Evolutionary conservation across 306 rosid species (phyloP), one percentile per base, ranked within the genome.

Genomic region (Fragaria iinumae): DNA sequence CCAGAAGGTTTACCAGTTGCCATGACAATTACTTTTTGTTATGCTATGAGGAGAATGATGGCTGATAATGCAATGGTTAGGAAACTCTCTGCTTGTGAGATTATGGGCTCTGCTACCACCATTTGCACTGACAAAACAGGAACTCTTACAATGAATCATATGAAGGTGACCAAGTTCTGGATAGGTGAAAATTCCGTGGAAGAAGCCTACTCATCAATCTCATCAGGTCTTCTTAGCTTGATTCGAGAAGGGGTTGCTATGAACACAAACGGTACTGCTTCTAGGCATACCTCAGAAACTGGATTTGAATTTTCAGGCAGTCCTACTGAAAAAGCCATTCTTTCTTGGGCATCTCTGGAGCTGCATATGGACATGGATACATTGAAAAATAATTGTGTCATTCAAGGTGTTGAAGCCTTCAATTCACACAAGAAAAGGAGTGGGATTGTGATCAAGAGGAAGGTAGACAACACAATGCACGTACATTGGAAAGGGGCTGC

Each of bases 291-390:
- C 10, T 66, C 10, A 45, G 75, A 23, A 18, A 71, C 82, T 2
- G 77, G 66, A 48, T 14, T 64, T 21, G 89, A 83, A 49, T 50
- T 81, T 69, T 79, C 85, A 2, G 85, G 91, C 1, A 85, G 84
- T 67, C 91, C 91, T 4, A 86, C 91, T 3, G 89, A 88, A 71
- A 83, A 88, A 21, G 91, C 91, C 9, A 88, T 88, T 63, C 91
- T 88, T 67, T 77, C 84, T 0, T 88, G 86, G 89, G 88, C 86
- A 55, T 55, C 60, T 8, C 1, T n/a, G 29, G 29, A n/a, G 4
- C 85, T 83, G 34, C 39, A 17, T 4, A 83, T 86, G 84, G 81
- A 83, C 48, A 82, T 83, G 83, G 80, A 79, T 45, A 18, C 56
- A 34, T 3, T 81, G 44, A 45, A 0, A 4, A 74, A 43, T 13